These are phyloP conservation scores for Penicillium sp. DNA, from an alignment of 2,329 filamentous ascomycete species.

Conservation along the genomic window DNA sequence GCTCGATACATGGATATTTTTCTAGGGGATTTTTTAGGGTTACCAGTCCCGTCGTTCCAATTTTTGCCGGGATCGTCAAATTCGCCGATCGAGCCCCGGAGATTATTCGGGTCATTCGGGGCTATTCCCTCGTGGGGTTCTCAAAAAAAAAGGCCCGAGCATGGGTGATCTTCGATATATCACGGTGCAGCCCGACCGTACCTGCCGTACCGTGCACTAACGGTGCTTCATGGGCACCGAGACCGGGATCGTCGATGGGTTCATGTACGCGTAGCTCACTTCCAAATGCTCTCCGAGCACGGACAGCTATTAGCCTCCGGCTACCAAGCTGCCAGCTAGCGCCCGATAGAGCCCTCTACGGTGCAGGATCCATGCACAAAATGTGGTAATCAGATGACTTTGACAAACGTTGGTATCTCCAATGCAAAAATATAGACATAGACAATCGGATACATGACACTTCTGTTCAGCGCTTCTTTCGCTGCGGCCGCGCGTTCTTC, in stretches of 20 bases:
- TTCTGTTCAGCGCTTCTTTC: slow-evolving; percentile 51
- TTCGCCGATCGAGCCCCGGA: slow-evolving; percentile 13
- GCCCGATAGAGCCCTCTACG: not conserved
- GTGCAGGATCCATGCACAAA: not conserved
- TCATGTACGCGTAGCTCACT: not conserved
- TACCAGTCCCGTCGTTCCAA: not conserved
- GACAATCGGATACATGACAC: not conserved
- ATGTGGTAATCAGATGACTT: not conserved
- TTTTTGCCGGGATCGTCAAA: slow-evolving; percentile 8
- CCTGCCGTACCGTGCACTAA: not conserved
- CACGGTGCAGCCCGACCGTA: too few species aligned
- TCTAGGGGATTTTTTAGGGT: not conserved
- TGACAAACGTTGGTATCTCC: slow-evolving; percentile 13
- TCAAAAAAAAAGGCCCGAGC: not conserved
- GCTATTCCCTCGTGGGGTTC: slow-evolving; percentile 9
- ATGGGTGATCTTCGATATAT: not conserved
- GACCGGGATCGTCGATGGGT: not conserved
- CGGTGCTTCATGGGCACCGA: not conserved
- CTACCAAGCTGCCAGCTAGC: not conserved
- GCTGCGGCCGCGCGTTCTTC: slow-evolving; percentile 83
- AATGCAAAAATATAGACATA: slow-evolving; percentile 14
- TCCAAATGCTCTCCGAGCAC: not conserved
- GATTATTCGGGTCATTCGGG: slow-evolving; percentile 12
- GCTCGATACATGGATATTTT: not conserved
- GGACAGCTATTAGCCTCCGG: not conserved